phyloP scores from a whole-genome alignment of 2,329 filamentous ascomycete species.

The Albophoma yamanashiensis region DNA sequence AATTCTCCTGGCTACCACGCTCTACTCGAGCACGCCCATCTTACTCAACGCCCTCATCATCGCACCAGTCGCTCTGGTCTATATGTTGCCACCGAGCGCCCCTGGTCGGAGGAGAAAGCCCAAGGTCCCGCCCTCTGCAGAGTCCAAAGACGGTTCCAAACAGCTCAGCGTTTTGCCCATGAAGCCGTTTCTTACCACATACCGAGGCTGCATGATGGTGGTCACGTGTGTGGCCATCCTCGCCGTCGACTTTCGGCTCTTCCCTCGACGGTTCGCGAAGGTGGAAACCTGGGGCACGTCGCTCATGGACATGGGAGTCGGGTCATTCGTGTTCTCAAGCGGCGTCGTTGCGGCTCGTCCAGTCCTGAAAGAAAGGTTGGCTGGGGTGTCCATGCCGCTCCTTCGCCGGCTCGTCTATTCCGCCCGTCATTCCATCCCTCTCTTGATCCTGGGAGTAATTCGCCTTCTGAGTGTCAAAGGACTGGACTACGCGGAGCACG shows the following conservation, averaged over 20 bases:
- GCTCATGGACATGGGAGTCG: constrained; percentile 96
- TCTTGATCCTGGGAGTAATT: constrained; percentile 69
- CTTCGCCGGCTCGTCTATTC: constrained; percentile 51
- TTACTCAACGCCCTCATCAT: constrained; percentile 67
- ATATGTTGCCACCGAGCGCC: constrained; percentile 34
- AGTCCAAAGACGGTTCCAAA: constrained; percentile 19
- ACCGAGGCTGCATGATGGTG: constrained; percentile 84
- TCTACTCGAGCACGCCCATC: constrained; percentile 67
- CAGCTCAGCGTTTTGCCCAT: constrained; percentile 48
- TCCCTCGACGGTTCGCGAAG: constrained; percentile 91
- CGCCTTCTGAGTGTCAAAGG: constrained; percentile 86
- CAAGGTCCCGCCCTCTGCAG: constrained; percentile 30
- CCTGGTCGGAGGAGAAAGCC: constrained; percentile 32
- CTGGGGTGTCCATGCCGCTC: constrained; percentile 38
- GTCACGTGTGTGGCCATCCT: constrained; percentile 84
- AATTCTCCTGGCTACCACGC: constrained; percentile 73
- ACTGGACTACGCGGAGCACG: constrained; percentile 91
- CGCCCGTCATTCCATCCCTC: constrained; percentile 69
- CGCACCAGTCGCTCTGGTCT: constrained; percentile 56
- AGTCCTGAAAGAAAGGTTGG: constrained; percentile 58
- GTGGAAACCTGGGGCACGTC: constrained; percentile 99
- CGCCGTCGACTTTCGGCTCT: constrained; percentile 91
- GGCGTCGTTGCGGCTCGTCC: constrained; percentile 83
- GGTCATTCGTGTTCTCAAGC: constrained; percentile 92
- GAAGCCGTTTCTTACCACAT: constrained; percentile 88